These are phyloP conservation scores for Phaffomyces opuntiae DNA, from an alignment of 805 yeast genomes.

Conservation along the genomic window DNA sequence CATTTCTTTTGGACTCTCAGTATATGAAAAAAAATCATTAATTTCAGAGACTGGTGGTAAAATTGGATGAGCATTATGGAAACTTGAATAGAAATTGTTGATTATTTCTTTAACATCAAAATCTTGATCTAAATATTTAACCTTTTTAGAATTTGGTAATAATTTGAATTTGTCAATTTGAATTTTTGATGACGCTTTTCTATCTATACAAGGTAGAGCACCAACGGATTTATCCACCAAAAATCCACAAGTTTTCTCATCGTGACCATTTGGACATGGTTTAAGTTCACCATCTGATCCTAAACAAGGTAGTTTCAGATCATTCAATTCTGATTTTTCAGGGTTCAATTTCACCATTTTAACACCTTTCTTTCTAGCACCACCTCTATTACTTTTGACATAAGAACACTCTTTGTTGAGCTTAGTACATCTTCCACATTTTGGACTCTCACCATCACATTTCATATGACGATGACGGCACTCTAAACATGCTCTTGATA, in stretches of 20 bases:
- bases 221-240: constrained; percentile 10
- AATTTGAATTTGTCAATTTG: constrained; percentile 8
- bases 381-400: constrained; percentile 48
- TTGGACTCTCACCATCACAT: constrained; percentile 43
- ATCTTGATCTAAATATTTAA: constrained; percentile 4
- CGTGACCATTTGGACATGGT: constrained; percentile 22
- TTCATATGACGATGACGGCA: constrained; percentile 45
- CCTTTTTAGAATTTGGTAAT: constrained; percentile 1
- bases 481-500: constrained; percentile 43
- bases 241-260: constrained; percentile 15
- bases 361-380: constrained; percentile 44
- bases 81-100: constrained; percentile 28
- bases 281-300: constrained; percentile 6
- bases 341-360: constrained; percentile 17
- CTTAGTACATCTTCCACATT: constrained; percentile 35
- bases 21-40: constrained; percentile 23
- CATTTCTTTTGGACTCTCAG: constrained; percentile 34
- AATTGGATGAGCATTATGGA: constrained; percentile 41
- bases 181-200: constrained; percentile 2
- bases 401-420: constrained; percentile 33
- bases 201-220: constrained; percentile 15
- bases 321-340: not conserved
- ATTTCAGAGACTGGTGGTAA: constrained; percentile 35
- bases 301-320: constrained; percentile 16
- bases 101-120: constrained; percentile 20